Conservation (phyloP, 2,329 filamentous ascomycete species). For the Chaetomium globosum region DNA sequence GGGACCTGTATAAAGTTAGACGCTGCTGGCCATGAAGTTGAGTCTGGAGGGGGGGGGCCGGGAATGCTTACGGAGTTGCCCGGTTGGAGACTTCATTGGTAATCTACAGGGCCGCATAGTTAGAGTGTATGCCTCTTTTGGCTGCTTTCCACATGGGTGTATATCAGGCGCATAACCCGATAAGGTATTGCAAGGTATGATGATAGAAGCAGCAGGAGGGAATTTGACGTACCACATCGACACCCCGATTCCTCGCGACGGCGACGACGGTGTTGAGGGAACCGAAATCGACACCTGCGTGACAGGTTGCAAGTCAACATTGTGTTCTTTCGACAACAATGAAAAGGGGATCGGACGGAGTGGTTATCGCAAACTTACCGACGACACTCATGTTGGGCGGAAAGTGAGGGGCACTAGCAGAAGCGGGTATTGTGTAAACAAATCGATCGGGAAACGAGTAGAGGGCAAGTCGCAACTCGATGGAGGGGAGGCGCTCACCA, state of each 20-base stretch:
- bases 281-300: conserved; percentile 84
- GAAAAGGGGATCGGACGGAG: not conserved
- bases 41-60: not conserved
- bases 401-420: conserved; percentile 32
- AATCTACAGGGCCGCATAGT: conserved; percentile 62
- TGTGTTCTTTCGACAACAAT: not conserved
- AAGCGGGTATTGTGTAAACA: conserved; percentile 24
- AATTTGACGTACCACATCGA: conserved; percentile 83
- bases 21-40: conserved; percentile 26
- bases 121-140: conserved; percentile 14
- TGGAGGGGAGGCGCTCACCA: conserved; percentile 29
- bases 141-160: conserved; percentile 13
- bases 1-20: conserved; percentile 60
- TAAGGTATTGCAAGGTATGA: not conserved
- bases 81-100: conserved; percentile 99
- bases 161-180: conserved; percentile 4
- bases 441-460: conserved; percentile 5
- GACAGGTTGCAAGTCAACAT: conserved; percentile 24
- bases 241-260: conserved; percentile 96
- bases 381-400: conserved; percentile 57
- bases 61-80: conserved; percentile 81
- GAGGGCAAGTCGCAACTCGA: not conserved
- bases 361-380: conserved; percentile 46
- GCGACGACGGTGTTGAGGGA: conserved; percentile 96
- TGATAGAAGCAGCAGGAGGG: not conserved